phyloP scores from a whole-genome alignment of 371 early-diverging fungal species.

The Saksenaea vasiformis region DNA sequence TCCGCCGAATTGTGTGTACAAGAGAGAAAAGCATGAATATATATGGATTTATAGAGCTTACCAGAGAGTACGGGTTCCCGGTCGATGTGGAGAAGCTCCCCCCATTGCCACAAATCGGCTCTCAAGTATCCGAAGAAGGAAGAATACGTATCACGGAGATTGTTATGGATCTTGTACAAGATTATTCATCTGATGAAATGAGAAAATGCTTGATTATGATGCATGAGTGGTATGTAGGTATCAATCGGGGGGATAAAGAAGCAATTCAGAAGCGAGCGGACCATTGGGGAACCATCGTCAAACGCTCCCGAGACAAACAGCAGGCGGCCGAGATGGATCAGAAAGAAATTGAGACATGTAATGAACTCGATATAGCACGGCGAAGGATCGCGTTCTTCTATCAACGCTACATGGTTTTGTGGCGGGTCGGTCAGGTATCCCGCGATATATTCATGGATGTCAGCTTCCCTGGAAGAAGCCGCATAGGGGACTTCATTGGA shows the following conservation, averaged over 20 bases:
- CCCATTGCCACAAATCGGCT: background rate
- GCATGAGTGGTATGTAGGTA: background rate
- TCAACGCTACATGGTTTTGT: slow-evolving; percentile 13
- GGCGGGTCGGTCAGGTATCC: slow-evolving; percentile 10
- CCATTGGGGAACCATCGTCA: background rate
- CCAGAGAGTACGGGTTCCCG: background rate
- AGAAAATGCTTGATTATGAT: background rate
- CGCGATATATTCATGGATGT: slow-evolving; percentile 8
- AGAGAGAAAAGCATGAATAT: background rate
- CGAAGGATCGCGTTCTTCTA: slow-evolving; percentile 7
- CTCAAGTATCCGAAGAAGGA: background rate
- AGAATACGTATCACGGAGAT: background rate
- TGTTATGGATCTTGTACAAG: background rate
- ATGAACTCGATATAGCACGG: slow-evolving; percentile 7
- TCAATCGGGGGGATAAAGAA: background rate
- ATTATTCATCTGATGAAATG: background rate
- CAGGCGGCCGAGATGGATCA: background rate
- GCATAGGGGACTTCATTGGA: background rate
- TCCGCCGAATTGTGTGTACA: background rate
- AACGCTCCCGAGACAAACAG: background rate
- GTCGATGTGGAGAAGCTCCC: background rate
- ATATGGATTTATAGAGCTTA: background rate
- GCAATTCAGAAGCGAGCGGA: background rate
- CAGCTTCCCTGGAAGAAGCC: slow-evolving; percentile 9
- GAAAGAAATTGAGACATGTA: background rate